Percentiles rank a stretch among this genome's conserved stretches.
Evolutionary conservation across 495 filamentous ascomycete species (phyloP).

Genomic region (Penicillium roqueforti): DNA sequence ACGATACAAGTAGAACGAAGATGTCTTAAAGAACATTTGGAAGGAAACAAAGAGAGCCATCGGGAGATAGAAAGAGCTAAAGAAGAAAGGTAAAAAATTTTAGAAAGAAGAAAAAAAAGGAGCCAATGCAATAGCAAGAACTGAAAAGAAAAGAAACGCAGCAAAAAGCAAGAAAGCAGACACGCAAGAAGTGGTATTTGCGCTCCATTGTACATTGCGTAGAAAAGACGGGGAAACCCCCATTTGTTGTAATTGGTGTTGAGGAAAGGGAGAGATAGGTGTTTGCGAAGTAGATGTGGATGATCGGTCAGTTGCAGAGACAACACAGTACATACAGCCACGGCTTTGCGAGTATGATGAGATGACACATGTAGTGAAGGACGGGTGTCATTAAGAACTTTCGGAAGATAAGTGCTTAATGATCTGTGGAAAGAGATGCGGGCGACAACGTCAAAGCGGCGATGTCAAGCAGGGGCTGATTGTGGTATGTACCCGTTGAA

Average conservation of each 20-base stretch:
- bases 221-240: conserved; percentile 10
- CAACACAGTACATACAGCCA: neutral
- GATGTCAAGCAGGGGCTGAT: neutral
- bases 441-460: neutral
- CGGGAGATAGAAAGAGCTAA: conserved; percentile 2
- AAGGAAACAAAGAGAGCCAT: neutral
- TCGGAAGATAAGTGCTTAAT: neutral
- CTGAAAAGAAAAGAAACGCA: conserved; percentile 13
- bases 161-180: conserved; percentile 18
- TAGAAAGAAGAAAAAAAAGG: conserved; percentile 13
- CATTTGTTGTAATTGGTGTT: neutral
- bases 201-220: conserved; percentile 46
- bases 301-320: neutral
- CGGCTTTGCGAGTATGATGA: neutral
- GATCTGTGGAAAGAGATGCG: neutral
- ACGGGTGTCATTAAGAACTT: neutral
- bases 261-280: conserved; percentile 1
- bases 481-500: neutral
- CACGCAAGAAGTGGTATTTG: conserved; percentile 44
- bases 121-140: conserved; percentile 22
- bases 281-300: neutral
- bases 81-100: neutral
- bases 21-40: neutral
- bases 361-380: neutral
- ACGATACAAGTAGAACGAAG: conserved; percentile 15